Evolutionary conservation across 768 basidiomycete genomes (phyloP), one percentile per base, ranked within the genome.

Genomic region (Hemileccinum impolitum): DNA sequence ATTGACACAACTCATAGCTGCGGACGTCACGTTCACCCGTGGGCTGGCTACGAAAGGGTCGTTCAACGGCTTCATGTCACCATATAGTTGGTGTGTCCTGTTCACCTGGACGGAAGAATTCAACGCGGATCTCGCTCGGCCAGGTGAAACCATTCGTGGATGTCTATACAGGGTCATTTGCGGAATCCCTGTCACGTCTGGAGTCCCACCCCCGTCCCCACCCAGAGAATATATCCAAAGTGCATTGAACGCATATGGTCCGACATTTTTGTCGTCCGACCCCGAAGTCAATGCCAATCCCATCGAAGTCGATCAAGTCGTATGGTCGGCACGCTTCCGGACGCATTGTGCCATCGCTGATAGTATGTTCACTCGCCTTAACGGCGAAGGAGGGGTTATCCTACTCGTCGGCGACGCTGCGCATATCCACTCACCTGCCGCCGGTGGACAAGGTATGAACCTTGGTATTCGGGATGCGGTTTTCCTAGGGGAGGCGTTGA

Each of bases 391-490:
- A n/a, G n/a, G n/a, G n/a, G 47, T 50, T 8, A 44, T 59, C 43
- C 32, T 59, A 18, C 50, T 76, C 37, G 36, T 71, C 11, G 73
- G 73, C 14, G 74, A 75, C 58, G 75, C 77, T 8, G 78, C 77
- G 31, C 68, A 75, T 18, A 71, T 77, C 44, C 78, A 78, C 48
- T 73, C 77, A 2, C 78, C 78, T n/a, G 67, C 71, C n/a, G n/a
- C n/a, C 10, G 78, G 78, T 4, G 78, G 78, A 1, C 77, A 79
- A 50, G 78, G 78, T 14, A 75, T 79, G 77, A 78, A 79, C 52
- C 70, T 79, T 18, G 76, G 37, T 11, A 64, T 80, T 13, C 70
- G 78, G 23, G 78, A 79, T 50, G 76, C 74, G 6, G 65, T 77
- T n/a, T 60, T 66, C 39, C 66, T 78, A n/a, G 76, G 70, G n/a